Conservation (phyloP, 75 land plant genomes). For the Cupressus sempervirens region DNA sequence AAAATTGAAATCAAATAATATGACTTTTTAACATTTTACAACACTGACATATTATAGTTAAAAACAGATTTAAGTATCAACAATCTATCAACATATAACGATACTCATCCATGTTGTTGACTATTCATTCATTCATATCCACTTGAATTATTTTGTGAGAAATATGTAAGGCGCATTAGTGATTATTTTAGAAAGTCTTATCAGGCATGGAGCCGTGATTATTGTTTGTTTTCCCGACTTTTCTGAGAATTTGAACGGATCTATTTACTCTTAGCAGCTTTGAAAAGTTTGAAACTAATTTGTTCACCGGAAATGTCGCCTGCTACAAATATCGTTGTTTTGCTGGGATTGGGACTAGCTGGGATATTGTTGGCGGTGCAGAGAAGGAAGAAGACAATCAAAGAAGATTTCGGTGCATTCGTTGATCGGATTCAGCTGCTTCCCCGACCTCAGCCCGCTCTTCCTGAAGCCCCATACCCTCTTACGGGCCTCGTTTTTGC, state of each 20-base stretch:
- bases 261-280: background rate
- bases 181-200: background rate
- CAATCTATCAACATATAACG: too few species aligned
- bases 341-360: slow-evolving; percentile 83
- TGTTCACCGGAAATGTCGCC: slow-evolving; percentile 23
- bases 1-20: too few species aligned
- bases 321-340: slow-evolving; percentile 56
- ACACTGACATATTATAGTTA: too few species aligned
- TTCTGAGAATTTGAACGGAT: background rate
- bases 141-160: background rate
- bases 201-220: background rate
- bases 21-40: too few species aligned
- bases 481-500: slow-evolving; percentile 84
- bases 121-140: background rate
- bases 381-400: slow-evolving; percentile 35
- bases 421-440: slow-evolving; percentile 63
- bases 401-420: slow-evolving; percentile 80
- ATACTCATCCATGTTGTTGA: too few species aligned
- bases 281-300: background rate
- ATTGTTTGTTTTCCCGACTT: background rate
- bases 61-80: too few species aligned
- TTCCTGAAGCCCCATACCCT: slow-evolving; percentile 84
- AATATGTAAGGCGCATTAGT: background rate
- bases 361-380: slow-evolving; percentile 54
- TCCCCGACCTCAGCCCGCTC: slow-evolving; percentile 88